Evolutionary conservation across 768 basidiomycete genomes (phyloP).

Genomic region (Agrocybe chaxingu): DNA sequence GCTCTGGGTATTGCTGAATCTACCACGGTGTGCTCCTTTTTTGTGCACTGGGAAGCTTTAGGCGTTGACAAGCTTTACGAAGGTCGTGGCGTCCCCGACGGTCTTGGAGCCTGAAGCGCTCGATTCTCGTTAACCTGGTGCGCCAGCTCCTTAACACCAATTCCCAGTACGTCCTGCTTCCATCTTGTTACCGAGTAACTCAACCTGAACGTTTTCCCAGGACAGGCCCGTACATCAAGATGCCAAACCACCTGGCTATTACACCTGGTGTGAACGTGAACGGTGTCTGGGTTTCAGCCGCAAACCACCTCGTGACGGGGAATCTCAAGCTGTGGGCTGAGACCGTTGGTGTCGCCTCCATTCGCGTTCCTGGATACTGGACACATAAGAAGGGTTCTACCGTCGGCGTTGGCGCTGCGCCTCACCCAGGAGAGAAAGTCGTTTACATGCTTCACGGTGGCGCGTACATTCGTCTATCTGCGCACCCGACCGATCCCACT

Average conservation of each 20-base stretch:
- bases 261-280: conserved; percentile 36
- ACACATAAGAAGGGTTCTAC: conserved; percentile 37
- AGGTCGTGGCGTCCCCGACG: conserved; percentile 37
- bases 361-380: conserved; percentile 58
- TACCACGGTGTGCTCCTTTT: conserved; percentile 28
- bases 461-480: conserved; percentile 50
- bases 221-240: conserved; percentile 26
- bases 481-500: conserved; percentile 50
- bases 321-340: conserved; percentile 39
- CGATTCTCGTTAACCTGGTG: conserved; percentile 31
- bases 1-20: conserved; percentile 39
- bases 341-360: conserved; percentile 34
- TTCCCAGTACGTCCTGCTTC: conserved; percentile 22
- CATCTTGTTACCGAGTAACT: background rate
- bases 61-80: too few species aligned
- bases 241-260: conserved; percentile 40
- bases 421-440: conserved; percentile 51
- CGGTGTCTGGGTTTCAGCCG: conserved; percentile 47
- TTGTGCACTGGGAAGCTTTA: background rate
- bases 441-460: conserved; percentile 67
- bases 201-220: conserved; percentile 17
- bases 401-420: conserved; percentile 32
- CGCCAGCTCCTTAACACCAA: conserved; percentile 25
- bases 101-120: conserved; percentile 42
- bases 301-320: conserved; percentile 39